Base-by-base conservation (phyloP, 176 grass and related monocot species). In the Dendrocalamus sinicus region DNA sequence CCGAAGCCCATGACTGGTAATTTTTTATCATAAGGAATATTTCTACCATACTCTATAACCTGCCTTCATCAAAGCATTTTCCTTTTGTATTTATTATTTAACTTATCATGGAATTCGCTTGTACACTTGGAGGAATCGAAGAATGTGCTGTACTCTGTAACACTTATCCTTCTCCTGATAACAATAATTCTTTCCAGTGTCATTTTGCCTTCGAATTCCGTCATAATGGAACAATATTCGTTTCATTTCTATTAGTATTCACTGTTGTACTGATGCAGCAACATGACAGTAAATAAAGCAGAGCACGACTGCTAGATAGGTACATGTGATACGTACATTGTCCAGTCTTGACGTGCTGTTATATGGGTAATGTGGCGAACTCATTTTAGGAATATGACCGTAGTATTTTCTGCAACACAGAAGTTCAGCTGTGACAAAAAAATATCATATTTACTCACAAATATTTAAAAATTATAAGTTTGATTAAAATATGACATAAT, bases 101-200 rank as follows among this genome's bases (percentile, higher is more conserved):
- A 76, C 30, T 79, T 22, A 59, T 79, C 46, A 24, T 15, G 61
- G 14, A 39, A 17, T 76, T 67, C 73, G 39, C 26, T 14, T 87
- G 67, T 88, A 76, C 45, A 55, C 62, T 45, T 51, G 71, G 51
- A 53, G 58, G 57, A 79, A 72, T 54, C 23, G 19, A 76, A 65
- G 55, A 48, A 59, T 81, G 63, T 77, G 60, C 22, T 91, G 87
- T 72, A 39, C 67, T 53, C 41, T 77, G 81, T 76, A 84, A 80
- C 70, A 81, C 72, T 47, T 41, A 81, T 76, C 75, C 81, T 87
- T 88, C 41, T 84, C 80, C 66, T 83, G n/a, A 41, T 50, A 45
- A 79, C 45, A 80, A 84, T 70, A 30, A 47, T 84, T 69, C 19
- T 73, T 72, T 55, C 37, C 37, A 15, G 20, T 63, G 39, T 44